phyloP scores from a whole-genome alignment of 2,329 filamentous ascomycete species.

The Myriosclerotinia scirpicola region DNA sequence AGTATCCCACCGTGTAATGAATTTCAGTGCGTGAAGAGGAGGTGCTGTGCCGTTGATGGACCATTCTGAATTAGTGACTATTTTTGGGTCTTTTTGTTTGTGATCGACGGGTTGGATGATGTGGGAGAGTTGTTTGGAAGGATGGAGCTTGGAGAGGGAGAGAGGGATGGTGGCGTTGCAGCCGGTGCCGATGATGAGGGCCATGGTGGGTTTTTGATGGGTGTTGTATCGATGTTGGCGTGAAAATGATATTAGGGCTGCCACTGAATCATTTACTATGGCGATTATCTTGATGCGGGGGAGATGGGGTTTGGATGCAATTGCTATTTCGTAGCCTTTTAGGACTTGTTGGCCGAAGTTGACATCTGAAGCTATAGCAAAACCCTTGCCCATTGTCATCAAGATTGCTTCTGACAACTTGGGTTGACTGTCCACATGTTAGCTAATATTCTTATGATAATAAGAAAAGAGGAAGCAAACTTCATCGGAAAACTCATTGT shows the following conservation, averaged over 20 bases:
- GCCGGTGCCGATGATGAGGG: slow-evolving; percentile 78
- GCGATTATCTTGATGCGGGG: slow-evolving; percentile 70
- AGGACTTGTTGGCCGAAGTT: slow-evolving; percentile 61
- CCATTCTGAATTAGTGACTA: slow-evolving; percentile 83
- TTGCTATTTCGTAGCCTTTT: slow-evolving; percentile 54
- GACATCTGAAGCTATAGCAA: slow-evolving; percentile 59
- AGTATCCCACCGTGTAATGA: slow-evolving; percentile 71
- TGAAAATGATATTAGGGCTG: slow-evolving; percentile 74
- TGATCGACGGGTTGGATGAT: slow-evolving; percentile 43
- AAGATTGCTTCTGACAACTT: slow-evolving; percentile 62
- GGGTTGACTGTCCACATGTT: slow-evolving; percentile 46
- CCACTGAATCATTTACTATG: slow-evolving; percentile 80
- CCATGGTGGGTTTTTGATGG: slow-evolving; percentile 70
- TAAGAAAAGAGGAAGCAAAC: slow-evolving; percentile 29
- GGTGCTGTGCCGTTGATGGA: slow-evolving; percentile 74
- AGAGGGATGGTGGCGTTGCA: slow-evolving; percentile 79
- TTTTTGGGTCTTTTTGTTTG: slow-evolving; percentile 53
- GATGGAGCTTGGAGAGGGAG: slow-evolving; percentile 60
- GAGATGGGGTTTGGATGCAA: slow-evolving; percentile 46
- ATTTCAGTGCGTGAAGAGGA: slow-evolving; percentile 60
- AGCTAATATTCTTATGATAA: slow-evolving; percentile 16
- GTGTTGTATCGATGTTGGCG: slow-evolving; percentile 64
- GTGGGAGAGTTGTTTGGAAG: slow-evolving; percentile 57
- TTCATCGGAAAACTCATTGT: slow-evolving; percentile 72
- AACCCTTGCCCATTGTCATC: slow-evolving; percentile 71